Evolutionary conservation across 495 filamentous ascomycete species (phyloP), one percentile per base, ranked within the genome.

Genomic region (Beverwykella pulmonaria): DNA sequence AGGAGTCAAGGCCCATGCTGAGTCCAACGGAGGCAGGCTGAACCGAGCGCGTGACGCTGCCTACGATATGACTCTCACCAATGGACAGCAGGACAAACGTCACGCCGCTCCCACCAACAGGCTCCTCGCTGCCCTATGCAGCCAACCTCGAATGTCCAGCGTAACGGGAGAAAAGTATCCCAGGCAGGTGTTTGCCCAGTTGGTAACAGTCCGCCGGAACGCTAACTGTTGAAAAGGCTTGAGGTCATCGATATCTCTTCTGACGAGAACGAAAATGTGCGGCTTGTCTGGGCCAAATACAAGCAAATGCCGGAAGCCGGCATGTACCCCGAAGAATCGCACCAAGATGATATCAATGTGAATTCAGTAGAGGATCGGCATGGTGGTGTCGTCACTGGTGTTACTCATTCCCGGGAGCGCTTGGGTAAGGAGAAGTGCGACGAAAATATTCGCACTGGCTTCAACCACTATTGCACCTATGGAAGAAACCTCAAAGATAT

Each of bases 291-390:
- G 34, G 26, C 14, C n/a, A 4, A 44, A 4, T 41, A 22, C 30
- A 22, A 29, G 19, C 19, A 59, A 23, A 8, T 46, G 19, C 32
- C 55, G 30, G 32, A 6, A 12, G 32, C 6, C 27, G 22, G 23
- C 57, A 60, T 60, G n/a, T 10, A 2, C 1, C 26, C 57, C 15
- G 39, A 17, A 6, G 54, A 57, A 12, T 39, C 54, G 20, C 30
- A 36, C n/a, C 54, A 57, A 39, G 54, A 57, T 26, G 54, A 52
- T n/a, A 52, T 57, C 54, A 19, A 20, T 44, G 29, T 57, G 12
- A 23, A 57, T 15, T 36, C 29, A n/a, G n/a, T 41, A 17, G 54
- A 57, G 54, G 14, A n/a, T 2, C 14, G 12, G 7, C 8, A 23
- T 23, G n/a, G 9, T 15, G 20, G 26, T 6, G 34, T 20, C 41